Evolutionary conservation across 208 protist species (phyloP).

Genomic region (Spongospora subterranea): DNA sequence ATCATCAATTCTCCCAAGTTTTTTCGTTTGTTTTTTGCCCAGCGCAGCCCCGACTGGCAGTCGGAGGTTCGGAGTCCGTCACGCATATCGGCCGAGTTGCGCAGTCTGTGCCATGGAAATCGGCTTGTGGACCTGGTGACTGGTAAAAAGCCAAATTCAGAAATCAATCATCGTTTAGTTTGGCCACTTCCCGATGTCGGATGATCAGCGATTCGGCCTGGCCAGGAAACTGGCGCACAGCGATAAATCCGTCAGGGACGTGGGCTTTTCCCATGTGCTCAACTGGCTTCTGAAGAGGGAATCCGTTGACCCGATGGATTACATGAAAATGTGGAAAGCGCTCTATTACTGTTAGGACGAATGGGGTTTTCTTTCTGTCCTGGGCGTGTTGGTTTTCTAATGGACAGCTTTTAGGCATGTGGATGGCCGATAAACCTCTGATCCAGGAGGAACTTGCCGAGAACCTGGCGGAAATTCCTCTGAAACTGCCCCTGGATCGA

Average conservation of each 20-base stretch:
- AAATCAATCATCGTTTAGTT: too few relatives aligned
- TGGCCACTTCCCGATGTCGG: neutral
- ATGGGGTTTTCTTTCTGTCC: too few relatives aligned
- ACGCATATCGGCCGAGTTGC: too few relatives aligned
- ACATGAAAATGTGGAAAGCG: slow-evolving; percentile 32
- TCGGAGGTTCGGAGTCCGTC: too few relatives aligned
- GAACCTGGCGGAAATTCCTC: neutral
- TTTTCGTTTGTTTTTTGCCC: neutral
- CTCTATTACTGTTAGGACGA: slow-evolving; percentile 55
- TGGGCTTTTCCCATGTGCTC: neutral
- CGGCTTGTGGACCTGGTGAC: too few relatives aligned
- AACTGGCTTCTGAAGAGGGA: neutral
- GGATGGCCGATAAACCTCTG: slow-evolving; percentile 27
- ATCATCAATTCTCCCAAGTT: too few relatives aligned
- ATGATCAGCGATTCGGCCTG: slow-evolving; percentile 14
- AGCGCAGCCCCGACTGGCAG: too few relatives aligned
- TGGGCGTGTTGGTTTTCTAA: too few relatives aligned
- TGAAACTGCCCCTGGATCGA: neutral
- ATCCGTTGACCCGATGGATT: neutral
- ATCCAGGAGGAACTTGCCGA: slow-evolving; percentile 10
- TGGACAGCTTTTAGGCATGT: too few relatives aligned
- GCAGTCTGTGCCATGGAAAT: too few relatives aligned
- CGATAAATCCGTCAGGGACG: slow-evolving; percentile 30
- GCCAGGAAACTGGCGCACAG: slow-evolving; percentile 16
- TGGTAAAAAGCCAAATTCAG: too few relatives aligned